Evolutionary conservation across 768 basidiomycete genomes (phyloP).

Genomic region (Pleurotus citrinopileatus): DNA sequence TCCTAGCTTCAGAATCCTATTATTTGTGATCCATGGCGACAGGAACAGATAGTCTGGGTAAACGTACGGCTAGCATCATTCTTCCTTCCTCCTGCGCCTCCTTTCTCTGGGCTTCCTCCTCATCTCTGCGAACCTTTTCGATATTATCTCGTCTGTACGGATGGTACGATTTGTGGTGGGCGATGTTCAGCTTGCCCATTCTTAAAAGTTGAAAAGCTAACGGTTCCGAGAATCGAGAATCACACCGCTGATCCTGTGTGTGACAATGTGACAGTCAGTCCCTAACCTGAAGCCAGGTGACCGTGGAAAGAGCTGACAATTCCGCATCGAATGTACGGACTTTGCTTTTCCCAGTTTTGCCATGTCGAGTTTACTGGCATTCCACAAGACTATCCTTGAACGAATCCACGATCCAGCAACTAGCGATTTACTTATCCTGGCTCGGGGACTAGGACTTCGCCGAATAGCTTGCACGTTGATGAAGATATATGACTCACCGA

Average conservation of each 20-base stretch:
- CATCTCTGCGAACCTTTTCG: constrained; percentile 74
- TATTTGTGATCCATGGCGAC: constrained; percentile 16
- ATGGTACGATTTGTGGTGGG: constrained; percentile 86
- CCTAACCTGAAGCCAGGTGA: too few relatives aligned
- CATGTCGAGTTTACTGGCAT: constrained; percentile 59
- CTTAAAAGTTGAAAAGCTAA: not conserved
- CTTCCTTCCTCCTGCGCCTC: constrained; percentile 70
- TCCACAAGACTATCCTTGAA: constrained; percentile 66
- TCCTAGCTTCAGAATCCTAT: constrained; percentile 80
- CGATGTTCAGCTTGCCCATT: constrained; percentile 68
- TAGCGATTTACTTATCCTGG: constrained; percentile 74
- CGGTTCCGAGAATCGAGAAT: too few relatives aligned
- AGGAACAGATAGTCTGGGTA: not conserved
- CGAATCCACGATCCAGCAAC: constrained; percentile 72
- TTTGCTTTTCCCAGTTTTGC: too few relatives aligned
- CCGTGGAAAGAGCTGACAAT: too few relatives aligned
- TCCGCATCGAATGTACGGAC: too few relatives aligned
- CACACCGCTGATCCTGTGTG: too few relatives aligned
- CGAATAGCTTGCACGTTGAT: constrained; percentile 81
- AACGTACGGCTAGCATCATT: constrained; percentile 66
- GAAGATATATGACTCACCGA: constrained; percentile 88
- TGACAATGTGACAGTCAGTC: too few relatives aligned
- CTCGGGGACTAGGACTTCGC: constrained; percentile 87
- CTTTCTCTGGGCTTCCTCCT: constrained; percentile 69
- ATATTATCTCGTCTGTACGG: constrained; percentile 85